Evolutionary conservation across 2,329 filamentous ascomycete genomes (phyloP).

Genomic region (Calycina marina): DNA sequence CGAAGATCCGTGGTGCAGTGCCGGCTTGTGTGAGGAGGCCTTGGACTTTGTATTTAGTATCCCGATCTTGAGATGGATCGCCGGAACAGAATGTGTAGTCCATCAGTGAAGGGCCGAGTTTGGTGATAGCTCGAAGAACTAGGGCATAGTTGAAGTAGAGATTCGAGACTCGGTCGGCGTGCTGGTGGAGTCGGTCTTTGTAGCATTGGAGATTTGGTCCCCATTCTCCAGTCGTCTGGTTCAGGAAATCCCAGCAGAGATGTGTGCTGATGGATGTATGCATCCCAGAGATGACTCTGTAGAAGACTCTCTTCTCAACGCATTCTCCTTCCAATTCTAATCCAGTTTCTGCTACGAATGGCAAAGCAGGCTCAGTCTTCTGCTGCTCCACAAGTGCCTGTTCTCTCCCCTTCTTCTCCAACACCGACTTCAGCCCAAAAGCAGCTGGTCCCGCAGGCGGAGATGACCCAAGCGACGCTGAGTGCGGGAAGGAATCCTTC

Average conservation of each 20-base stretch:
- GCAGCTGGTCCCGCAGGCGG: conserved; percentile 29
- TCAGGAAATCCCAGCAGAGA: conserved; percentile 89
- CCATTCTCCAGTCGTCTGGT: conserved; percentile 90
- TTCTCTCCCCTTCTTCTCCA: conserved; percentile 43
- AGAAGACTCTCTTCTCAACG: conserved; percentile 96
- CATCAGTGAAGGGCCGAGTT: conserved; percentile 66
- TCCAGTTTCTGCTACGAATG: conserved; percentile 46
- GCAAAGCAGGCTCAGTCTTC: conserved; percentile 35
- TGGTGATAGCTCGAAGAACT: conserved; percentile 80
- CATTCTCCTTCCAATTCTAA: conserved; percentile 82
- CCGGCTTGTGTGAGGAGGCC: conserved; percentile 57
- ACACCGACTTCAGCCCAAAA: conserved; percentile 45
- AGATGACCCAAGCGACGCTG: conserved; percentile 34
- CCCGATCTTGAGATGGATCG: conserved; percentile 61
- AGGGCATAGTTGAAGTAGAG: conserved; percentile 98
- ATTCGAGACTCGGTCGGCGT: conserved; percentile 88
- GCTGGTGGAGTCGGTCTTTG: conserved; percentile 64
- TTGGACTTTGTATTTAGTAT: conserved; percentile 72
- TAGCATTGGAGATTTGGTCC: conserved; percentile 84
- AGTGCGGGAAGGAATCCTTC: conserved; percentile 46
- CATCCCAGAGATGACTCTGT: conserved; percentile 91
- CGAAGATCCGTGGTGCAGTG: conserved; percentile 68
- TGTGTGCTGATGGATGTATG: conserved; percentile 95
- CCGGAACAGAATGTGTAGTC: conserved; percentile 87
- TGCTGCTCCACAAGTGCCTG: conserved; percentile 46